These are phyloP conservation scores for Euryodendron excelsum DNA, from an alignment of 148 eudicot species.

Conservation along the genomic window DNA sequence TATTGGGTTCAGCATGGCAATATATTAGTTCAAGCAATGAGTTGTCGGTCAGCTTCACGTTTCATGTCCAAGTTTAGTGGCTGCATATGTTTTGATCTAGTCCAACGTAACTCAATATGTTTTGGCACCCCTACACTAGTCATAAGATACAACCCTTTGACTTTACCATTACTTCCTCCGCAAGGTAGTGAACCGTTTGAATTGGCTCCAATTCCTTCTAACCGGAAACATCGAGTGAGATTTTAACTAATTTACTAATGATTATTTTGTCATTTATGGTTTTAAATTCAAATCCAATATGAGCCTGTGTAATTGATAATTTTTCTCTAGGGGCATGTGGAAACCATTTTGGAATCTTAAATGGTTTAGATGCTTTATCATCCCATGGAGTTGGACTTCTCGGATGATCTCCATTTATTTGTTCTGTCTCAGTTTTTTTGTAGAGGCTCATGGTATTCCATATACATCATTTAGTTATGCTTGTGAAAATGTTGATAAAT, in stretches of 20 bases:
- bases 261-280: not conserved
- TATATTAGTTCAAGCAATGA: no score
- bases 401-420: constrained; percentile 32
- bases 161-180: not conserved
- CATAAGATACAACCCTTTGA: not conserved
- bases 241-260: not conserved
- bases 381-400: constrained; percentile 18
- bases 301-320: not conserved
- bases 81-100: no score
- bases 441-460: constrained; percentile 27
- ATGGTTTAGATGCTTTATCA: constrained; percentile 4
- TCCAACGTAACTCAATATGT: not conserved
- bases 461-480: constrained; percentile 21
- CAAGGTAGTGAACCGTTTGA: not conserved
- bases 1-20: no score
- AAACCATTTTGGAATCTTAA: no score
- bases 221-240: not conserved
- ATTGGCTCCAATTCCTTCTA: not conserved
- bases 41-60: no score
- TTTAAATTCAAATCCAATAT: not conserved
- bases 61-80: no score
- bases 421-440: constrained; percentile 30
- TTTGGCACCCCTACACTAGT: not conserved
- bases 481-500: constrained; percentile 40
- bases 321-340: constrained; percentile 7